These are phyloP conservation scores for Purshia tridentata DNA, from an alignment of 306 rosid genomes.

Conservation along the genomic window DNA sequence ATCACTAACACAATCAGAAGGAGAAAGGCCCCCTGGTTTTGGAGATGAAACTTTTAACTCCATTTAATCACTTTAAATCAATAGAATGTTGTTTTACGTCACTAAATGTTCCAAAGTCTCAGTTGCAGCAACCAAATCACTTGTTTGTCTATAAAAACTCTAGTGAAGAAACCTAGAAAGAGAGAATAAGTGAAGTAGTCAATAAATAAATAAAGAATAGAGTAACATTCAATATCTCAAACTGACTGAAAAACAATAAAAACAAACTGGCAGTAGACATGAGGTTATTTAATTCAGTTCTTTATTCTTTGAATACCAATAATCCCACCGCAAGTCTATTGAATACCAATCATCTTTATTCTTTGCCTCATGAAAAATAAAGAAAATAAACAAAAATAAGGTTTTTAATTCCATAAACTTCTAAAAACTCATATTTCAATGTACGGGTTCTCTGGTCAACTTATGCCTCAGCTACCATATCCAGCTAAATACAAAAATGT, in stretches of 20 bases:
- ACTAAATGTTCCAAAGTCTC: constrained; percentile 36
- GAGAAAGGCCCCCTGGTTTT: constrained; percentile 57
- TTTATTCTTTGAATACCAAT: no score
- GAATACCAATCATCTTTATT: neutral
- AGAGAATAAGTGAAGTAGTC: neutral
- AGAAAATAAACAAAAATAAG: neutral
- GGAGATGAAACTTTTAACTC: constrained; percentile 78
- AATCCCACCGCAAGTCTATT: neutral
- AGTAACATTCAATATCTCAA: neutral
- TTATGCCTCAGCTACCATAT: neutral
- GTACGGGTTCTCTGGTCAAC: neutral
- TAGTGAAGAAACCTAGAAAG: constrained; percentile 37
- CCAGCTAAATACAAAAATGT: neutral
- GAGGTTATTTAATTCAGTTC: neutral
- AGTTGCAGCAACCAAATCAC: constrained; percentile 36
- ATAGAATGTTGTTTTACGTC: constrained; percentile 25
- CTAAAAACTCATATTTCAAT: neutral
- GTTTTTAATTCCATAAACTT: neutral
- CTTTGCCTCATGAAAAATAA: neutral
- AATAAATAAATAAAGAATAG: neutral
- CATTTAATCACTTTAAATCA: constrained; percentile 43
- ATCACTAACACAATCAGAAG: constrained; percentile 66
- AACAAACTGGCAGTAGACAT: constrained; percentile 6
- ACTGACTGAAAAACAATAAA: neutral
- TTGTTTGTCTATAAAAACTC: constrained; percentile 25